phyloP scores from a whole-genome alignment of 495 filamentous ascomycete species.

The Aspergillus nanangensis region DNA sequence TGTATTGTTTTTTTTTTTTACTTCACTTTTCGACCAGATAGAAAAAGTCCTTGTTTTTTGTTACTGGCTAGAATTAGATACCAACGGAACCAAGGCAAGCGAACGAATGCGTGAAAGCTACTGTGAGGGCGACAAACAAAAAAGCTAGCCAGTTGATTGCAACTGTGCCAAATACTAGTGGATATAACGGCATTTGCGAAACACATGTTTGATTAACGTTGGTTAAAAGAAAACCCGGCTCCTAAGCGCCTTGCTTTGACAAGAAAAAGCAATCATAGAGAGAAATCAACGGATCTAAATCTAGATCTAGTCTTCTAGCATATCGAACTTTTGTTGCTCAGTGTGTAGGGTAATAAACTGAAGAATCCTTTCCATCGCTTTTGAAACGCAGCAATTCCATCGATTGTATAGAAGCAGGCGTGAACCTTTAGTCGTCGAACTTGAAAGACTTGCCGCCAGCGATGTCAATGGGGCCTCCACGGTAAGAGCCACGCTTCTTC shows the following conservation, averaged over 20 bases:
- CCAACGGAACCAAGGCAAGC: too few species aligned
- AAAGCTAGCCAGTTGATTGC: neutral
- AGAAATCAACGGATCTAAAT: slow-evolving; percentile 8
- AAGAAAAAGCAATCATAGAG: slow-evolving; percentile 8
- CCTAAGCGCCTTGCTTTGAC: slow-evolving; percentile 27
- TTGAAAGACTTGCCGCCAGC: slow-evolving; percentile 66
- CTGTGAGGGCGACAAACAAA: too few species aligned
- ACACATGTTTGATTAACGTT: too few species aligned
- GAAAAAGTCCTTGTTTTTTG: neutral
- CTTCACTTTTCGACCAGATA: too few species aligned
- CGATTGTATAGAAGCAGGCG: neutral
- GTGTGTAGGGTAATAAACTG: too few species aligned
- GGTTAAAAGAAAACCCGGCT: slow-evolving; percentile 15
- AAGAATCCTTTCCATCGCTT: too few species aligned
- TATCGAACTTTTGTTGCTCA: slow-evolving; percentile 13
- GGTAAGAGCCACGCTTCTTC: slow-evolving; percentile 78
- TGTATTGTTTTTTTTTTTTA: neutral
- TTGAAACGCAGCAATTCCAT: neutral
- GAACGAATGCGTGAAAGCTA: too few species aligned
- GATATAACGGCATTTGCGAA: too few species aligned
- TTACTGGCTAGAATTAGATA: too few species aligned
- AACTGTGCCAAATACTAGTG: too few species aligned
- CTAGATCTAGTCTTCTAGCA: too few species aligned
- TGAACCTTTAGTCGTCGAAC: slow-evolving; percentile 68
- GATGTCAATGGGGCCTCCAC: slow-evolving; percentile 79